These are phyloP conservation scores for Daedaleopsis sinensis DNA, from an alignment of 768 basidiomycete genomes.

Conservation along the genomic window DNA sequence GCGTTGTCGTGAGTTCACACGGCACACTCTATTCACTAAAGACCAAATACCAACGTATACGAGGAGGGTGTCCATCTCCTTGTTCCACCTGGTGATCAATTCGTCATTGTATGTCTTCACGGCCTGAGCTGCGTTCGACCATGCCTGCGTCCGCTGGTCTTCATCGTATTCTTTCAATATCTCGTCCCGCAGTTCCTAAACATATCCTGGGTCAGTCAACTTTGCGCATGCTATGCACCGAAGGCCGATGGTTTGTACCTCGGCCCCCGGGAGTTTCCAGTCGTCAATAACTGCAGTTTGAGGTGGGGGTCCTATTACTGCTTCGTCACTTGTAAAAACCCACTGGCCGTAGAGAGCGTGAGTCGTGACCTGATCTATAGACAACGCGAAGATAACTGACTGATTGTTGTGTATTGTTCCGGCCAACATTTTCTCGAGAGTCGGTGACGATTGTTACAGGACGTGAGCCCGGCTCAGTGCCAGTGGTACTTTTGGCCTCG, in stretches of 20 bases:
- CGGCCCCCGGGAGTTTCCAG: background rate
- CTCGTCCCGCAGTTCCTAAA: conserved; percentile 8
- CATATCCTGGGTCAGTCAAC: background rate
- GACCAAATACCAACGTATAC: conserved; percentile 19
- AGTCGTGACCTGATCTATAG: no score
- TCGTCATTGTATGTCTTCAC: conserved; percentile 17
- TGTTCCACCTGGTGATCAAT: conserved; percentile 21
- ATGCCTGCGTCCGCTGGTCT: background rate
- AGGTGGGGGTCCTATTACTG: no score
- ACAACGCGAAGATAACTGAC: no score
- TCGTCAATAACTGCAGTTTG: background rate
- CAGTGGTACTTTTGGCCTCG: no score
- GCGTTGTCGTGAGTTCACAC: background rate
- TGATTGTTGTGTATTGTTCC: no score
- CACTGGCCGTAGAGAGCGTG: no score
- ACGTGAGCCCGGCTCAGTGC: no score
- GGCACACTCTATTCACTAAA: no score
- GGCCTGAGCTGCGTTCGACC: conserved; percentile 4
- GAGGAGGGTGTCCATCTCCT: conserved; percentile 25
- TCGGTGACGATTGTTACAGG: no score
- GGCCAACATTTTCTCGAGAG: no score
- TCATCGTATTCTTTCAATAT: background rate
- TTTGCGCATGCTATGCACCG: background rate
- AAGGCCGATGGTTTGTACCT: background rate
- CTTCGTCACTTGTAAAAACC: no score